A percentile compares a stretch with the other conserved stretches of the same genome.
Conservation (phyloP, 306 rosid genomes). For the Aeschynomene evenia region DNA sequence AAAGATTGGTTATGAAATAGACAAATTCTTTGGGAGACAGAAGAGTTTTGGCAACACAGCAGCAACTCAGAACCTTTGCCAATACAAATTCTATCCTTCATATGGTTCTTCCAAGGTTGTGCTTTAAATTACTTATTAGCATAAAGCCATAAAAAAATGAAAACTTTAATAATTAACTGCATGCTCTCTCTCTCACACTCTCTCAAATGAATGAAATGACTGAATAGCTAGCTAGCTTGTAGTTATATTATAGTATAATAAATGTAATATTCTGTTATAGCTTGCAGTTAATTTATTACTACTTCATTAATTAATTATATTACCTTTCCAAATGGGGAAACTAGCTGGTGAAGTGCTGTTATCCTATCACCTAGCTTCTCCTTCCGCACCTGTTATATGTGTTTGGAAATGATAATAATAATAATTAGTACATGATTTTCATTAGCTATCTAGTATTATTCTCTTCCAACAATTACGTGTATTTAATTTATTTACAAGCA, state of each 20-base stretch:
- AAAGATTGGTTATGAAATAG: constrained; percentile 38
- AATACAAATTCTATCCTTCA: constrained; percentile 45
- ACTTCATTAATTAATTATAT: no score
- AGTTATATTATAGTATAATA: constrained; percentile 12
- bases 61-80: constrained; percentile 35
- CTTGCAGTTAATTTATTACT: constrained; percentile 47
- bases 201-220: no score
- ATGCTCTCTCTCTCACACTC: constrained; percentile 44
- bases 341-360: constrained; percentile 82
- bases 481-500: no score
- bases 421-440: not conserved
- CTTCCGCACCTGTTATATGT: constrained; percentile 65
- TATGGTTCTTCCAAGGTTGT: constrained; percentile 34
- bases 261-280: constrained; percentile 65
- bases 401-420: no score
- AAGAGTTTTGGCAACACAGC: constrained; percentile 31
- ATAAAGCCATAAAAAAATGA: no score
- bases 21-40: constrained; percentile 36
- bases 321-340: constrained; percentile 96
- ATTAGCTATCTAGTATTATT: not conserved
- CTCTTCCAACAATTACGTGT: constrained; percentile 6
- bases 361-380: constrained; percentile 94
- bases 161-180: constrained; percentile 58
- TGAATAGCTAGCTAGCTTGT: no score
- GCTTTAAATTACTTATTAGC: no score